These are phyloP conservation scores for Macadamia integrifolia DNA, from an alignment of 164 flowering plant genomes.

Conservation along the genomic window DNA sequence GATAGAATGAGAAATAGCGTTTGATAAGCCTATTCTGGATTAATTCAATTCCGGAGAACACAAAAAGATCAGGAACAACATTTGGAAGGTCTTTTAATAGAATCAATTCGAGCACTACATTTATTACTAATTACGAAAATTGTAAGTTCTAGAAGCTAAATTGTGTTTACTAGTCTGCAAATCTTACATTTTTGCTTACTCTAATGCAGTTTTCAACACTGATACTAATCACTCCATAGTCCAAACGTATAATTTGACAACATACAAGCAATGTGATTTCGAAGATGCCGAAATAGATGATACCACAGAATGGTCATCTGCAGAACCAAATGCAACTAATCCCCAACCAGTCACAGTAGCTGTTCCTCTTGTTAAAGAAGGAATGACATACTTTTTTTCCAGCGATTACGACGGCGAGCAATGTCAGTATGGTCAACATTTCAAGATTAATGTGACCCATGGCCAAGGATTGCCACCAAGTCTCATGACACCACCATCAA, in stretches of 20 bases:
- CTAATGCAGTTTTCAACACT: slow-evolving; percentile 79
- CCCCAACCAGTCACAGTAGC: slow-evolving; percentile 35
- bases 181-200: no score
- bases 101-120: no score
- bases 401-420: slow-evolving; percentile 88
- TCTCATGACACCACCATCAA: slow-evolving; percentile 22
- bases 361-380: slow-evolving; percentile 67
- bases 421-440: slow-evolving; percentile 70
- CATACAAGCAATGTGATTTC: slow-evolving; percentile 65
- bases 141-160: no score
- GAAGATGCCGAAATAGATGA: slow-evolving; percentile 47
- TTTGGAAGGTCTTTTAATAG: no score
- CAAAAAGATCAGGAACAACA: no score
- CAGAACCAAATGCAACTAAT: slow-evolving; percentile 48
- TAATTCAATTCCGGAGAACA: no score
- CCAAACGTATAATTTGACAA: slow-evolving; percentile 71
- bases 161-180: no score
- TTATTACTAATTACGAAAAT: no score
- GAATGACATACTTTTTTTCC: slow-evolving; percentile 73
- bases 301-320: slow-evolving; percentile 50
- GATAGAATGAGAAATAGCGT: no score
- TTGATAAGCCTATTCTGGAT: no score
- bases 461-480: slow-evolving; percentile 74
- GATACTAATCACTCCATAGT: slow-evolving; percentile 80
- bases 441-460: slow-evolving; percentile 65